Evolutionary conservation across 345 rosid genomes (phyloP), one percentile per base, ranked within the genome.

Genomic region (Euphorbia pulcherrima): DNA sequence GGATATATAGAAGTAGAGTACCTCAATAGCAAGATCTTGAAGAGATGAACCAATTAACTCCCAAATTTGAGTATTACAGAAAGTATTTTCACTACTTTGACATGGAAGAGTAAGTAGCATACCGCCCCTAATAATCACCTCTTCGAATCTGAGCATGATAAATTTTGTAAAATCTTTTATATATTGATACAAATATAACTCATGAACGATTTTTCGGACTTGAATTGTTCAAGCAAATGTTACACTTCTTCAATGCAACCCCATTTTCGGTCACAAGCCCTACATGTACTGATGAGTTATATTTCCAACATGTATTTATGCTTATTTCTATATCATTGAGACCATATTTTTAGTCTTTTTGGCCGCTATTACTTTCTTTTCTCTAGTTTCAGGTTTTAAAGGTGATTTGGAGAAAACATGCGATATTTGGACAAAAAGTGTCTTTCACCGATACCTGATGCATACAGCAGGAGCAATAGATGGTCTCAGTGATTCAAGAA

Each of bases 151-250:
- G 17, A 5, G 18, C 62, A 29, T 59, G 13, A 59, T 16, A 59
- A 59, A 30, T 59, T 20, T 33, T n/a, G 40, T 17, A 14, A 59
- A 59, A 59, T 59, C 62, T n/a, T 7, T 59, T 30, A 18, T 35
- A 6, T 29, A 59, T 59, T 59, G 62, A 59, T 59, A 23, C 62
- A 30, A 33, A 59, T 59, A 59, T 59, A 20, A n/a, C n/a, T 59
- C 39, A 6, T 29, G 24, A 29, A 59, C 62, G 1, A 9, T 59
- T 30, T n/a, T 10, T 13, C 7, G 62, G 41, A 30, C 62, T 59
- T 18, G 62, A 29, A 29, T 28, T 17, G 5, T 40, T 41, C 17
- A 27, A 14, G n/a, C 62, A 59, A 3, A 59, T 59, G 7, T 59
- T 59, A 6, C 62, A 40, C 33, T 59, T 59, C 23, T 59, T 59